Evolutionary conservation across 2,329 filamentous ascomycete species (phyloP).

Genomic region (Apiospora malaysiana): DNA sequence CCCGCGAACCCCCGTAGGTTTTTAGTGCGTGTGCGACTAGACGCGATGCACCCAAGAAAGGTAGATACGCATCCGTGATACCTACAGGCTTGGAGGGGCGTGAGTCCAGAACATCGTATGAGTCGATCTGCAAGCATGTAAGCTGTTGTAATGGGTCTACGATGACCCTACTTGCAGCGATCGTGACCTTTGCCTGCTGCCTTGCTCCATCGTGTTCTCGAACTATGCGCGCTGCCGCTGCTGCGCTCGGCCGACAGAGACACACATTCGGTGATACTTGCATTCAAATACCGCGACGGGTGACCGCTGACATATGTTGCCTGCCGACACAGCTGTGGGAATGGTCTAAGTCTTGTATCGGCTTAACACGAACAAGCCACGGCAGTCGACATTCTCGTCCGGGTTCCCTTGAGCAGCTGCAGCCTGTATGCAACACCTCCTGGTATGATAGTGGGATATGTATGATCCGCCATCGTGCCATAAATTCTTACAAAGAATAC

Average conservation of each 20-base stretch:
- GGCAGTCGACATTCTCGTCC: background rate
- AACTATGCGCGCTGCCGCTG: background rate
- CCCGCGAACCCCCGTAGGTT: background rate
- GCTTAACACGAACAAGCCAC: background rate
- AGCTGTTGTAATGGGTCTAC: background rate
- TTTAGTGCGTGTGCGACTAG: background rate
- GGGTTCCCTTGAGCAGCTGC: background rate
- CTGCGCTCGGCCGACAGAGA: background rate
- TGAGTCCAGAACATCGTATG: background rate
- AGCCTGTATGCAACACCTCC: background rate
- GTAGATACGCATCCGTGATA: background rate
- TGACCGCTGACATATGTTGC: background rate
- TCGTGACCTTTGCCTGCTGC: background rate
- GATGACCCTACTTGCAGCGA: background rate
- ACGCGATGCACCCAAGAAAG: too few relatives aligned
- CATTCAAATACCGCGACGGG: background rate
- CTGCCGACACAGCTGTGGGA: background rate
- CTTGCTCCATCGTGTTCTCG: background rate
- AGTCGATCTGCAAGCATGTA: background rate
- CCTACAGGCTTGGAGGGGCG: background rate
- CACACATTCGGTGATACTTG: background rate
- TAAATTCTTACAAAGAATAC: background rate
- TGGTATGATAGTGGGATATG: background rate
- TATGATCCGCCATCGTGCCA: background rate
- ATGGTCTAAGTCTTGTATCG: background rate